phyloP scores from a whole-genome alignment of 345 rosid species.

The Eucalyptus regnans region DNA sequence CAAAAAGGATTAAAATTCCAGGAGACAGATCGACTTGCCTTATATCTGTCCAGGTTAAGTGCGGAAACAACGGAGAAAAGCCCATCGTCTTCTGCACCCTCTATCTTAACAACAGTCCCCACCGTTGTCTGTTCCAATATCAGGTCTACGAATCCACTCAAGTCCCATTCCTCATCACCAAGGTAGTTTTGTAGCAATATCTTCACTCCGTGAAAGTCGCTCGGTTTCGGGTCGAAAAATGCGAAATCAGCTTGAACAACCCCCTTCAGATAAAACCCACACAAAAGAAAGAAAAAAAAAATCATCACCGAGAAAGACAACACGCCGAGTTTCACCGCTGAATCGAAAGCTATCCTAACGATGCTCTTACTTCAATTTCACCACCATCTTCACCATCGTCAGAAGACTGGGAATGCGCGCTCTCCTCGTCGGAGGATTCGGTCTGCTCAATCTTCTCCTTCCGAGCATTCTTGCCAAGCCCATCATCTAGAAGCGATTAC shows the following conservation, averaged over 20 bases:
- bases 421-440: constrained; percentile 31
- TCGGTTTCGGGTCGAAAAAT: constrained; percentile 79
- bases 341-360: neutral
- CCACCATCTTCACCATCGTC: constrained; percentile 18
- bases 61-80: constrained; percentile 53
- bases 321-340: neutral
- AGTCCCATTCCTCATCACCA: constrained; percentile 71
- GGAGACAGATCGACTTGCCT: constrained; percentile 23
- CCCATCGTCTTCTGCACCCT: constrained; percentile 59
- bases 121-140: constrained; percentile 73
- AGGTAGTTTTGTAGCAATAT: constrained; percentile 54
- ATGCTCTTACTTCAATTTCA: constrained; percentile 37
- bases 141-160: constrained; percentile 82
- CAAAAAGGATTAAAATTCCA: neutral
- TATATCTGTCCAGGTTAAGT: constrained; percentile 70
- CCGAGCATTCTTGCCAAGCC: neutral
- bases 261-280: constrained; percentile 23
- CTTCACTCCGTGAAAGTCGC: constrained; percentile 79
- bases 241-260: constrained; percentile 83
- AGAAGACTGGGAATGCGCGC: constrained; percentile 26
- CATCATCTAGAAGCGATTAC: constrained; percentile 1
- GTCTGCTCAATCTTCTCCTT: constrained; percentile 4
- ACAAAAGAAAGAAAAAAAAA: neutral
- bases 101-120: constrained; percentile 88
- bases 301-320: neutral